Base-by-base conservation (phyloP, 768 basidiomycete genomes). In the Mycena galopus region DNA sequence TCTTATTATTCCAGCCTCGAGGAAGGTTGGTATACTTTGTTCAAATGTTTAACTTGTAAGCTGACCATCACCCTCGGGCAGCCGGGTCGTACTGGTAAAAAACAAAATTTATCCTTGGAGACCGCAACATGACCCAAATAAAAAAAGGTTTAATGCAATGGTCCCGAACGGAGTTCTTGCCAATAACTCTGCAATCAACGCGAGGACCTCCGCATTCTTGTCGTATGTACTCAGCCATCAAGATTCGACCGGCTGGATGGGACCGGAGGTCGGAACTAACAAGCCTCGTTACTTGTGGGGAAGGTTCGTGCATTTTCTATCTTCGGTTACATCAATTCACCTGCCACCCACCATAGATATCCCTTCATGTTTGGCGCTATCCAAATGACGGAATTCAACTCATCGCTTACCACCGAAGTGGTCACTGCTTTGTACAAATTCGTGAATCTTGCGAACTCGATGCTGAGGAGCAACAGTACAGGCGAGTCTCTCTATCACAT, bases 61-160 rank as follows among this genome's bases (percentile, higher is more conserved):
- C 3, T 65, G 47, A 37, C 37, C 19, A 16, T 30, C 0, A n/a
- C 17, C n/a, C n/a, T n/a, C n/a, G 29, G 57, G 37, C 58, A 89
- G 88, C 88, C 72, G 88, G 88, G 58, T 88, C 88, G 78, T 89
- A 89, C 73, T 89, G 88, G 88, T 19, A n/a, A n/a, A n/a, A n/a
- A n/a, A n/a, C n/a, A n/a, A n/a, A n/a, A n/a, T n/a, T n/a, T n/a
- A n/a, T n/a, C n/a, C n/a, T n/a, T n/a, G n/a, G n/a, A n/a, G n/a
- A n/a, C n/a, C n/a, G n/a, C n/a, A n/a, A n/a, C n/a, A n/a, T n/a
- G n/a, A n/a, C n/a, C n/a, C n/a, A n/a, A n/a, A n/a, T n/a, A n/a
- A n/a, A n/a, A 16, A 37, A 1, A 47, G 44, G 44, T 89, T 88
- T 86, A 90, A 90, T 71, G 88, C 81, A 7, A 86, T 89, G 87